phyloP scores from a whole-genome alignment of 371 early-diverging fungal genomes.

The Apophysomyces variabilis region DNA sequence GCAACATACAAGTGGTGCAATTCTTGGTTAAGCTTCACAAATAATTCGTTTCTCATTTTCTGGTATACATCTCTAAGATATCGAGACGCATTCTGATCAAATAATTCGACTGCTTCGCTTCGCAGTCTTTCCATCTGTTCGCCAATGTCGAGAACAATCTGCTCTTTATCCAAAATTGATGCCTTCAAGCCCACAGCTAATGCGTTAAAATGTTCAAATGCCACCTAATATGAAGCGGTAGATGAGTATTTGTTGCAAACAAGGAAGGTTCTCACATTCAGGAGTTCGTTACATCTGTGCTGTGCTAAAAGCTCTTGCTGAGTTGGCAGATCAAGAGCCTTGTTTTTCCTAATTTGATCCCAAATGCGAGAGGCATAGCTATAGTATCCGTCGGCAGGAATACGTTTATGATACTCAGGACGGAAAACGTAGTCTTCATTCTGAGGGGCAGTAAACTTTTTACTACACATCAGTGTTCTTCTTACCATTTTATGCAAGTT shows the following conservation, averaged over 20 bases:
- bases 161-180: conserved; percentile 74
- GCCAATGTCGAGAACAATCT: conserved; percentile 83
- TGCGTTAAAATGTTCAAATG: conserved; percentile 70
- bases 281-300: conserved; percentile 97
- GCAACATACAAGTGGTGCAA: conserved; percentile 80
- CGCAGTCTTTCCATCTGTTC: conserved; percentile 64
- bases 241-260: too few species aligned
- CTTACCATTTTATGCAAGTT: not conserved
- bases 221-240: conserved; percentile 43
- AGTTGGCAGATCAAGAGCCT: conserved; percentile 96
- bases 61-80: conserved; percentile 92
- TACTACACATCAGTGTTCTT: not conserved
- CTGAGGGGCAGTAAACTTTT: conserved; percentile 72
- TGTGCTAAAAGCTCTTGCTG: conserved; percentile 97
- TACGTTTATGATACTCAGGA: conserved; percentile 85
- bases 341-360: conserved; percentile 92
- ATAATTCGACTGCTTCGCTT: conserved; percentile 63
- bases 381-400: conserved; percentile 97
- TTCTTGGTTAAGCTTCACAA: conserved; percentile 73
- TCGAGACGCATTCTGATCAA: conserved; percentile 89
- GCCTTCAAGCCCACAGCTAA: conserved; percentile 63
- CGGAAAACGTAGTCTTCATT: conserved; percentile 84
- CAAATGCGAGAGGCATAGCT: conserved; percentile 93
- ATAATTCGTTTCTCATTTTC: conserved; percentile 82
- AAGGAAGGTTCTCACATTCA: conserved; percentile 46